phyloP scores from a whole-genome alignment of 192 early-diverging fungal genomes.

The Entrophospora sp. region DNA sequence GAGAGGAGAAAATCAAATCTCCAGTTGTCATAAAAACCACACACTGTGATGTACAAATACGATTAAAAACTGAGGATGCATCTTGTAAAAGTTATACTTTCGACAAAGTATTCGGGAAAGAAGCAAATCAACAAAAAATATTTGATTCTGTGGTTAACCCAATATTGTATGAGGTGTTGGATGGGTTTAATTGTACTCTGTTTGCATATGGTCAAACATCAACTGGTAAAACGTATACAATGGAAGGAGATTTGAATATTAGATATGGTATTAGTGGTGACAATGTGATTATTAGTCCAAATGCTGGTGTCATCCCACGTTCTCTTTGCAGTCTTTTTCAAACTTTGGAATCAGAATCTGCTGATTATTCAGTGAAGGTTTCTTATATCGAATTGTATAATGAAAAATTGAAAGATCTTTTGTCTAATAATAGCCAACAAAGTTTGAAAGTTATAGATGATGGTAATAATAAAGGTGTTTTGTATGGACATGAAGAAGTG shows the following conservation, averaged over 20 bases:
- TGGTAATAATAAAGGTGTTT: slow-evolving; percentile 55
- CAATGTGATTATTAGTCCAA: slow-evolving; percentile 66
- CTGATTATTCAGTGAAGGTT: no score
- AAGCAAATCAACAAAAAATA: slow-evolving; percentile 66
- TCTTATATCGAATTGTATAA: no score
- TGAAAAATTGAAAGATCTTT: no score
- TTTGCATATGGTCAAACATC: no score
- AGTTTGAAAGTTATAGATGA: slow-evolving; percentile 68
- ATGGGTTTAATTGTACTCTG: no score
- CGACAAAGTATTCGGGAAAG: slow-evolving; percentile 79
- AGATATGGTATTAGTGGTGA: no score
- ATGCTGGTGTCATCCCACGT: no score
- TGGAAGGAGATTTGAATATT: no score
- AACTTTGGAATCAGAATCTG: slow-evolving; percentile 92
- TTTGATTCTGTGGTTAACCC: slow-evolving; percentile 72
- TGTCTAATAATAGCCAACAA: slow-evolving; percentile 36
- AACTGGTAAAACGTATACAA: no score
- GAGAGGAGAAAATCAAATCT: slow-evolving; percentile 50
- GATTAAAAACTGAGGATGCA: slow-evolving; percentile 39
- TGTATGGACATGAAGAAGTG: slow-evolving; percentile 73
- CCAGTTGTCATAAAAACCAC: no score
- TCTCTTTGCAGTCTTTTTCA: slow-evolving; percentile 70
- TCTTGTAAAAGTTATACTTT: slow-evolving; percentile 66
- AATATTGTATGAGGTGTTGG: slow-evolving; percentile 67
- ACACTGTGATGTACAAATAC: slow-evolving; percentile 47